Conservation (phyloP, 2,329 filamentous ascomycete genomes). For the Daldinia eschscholtzii region DNA sequence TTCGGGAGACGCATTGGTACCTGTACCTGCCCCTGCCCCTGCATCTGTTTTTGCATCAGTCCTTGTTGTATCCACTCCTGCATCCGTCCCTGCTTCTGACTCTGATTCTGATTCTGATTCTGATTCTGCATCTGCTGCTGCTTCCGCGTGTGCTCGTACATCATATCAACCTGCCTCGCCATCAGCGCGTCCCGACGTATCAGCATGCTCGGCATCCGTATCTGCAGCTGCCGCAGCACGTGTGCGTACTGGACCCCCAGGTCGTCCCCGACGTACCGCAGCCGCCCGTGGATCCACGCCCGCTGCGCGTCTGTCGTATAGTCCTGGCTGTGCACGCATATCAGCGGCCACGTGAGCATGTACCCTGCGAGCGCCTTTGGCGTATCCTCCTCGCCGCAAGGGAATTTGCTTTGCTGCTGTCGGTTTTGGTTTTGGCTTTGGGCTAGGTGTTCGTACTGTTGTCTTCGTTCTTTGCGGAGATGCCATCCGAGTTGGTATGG, state of each 20-base stretch:
- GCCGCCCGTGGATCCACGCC: slow-evolving; percentile 66
- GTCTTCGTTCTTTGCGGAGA: slow-evolving; percentile 50
- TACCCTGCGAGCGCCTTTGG: slow-evolving; percentile 69
- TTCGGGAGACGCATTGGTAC: too few relatives aligned
- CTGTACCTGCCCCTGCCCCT: neutral
- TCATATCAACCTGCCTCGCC: slow-evolving; percentile 43
- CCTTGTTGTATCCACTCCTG: neutral
- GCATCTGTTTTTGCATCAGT: too few relatives aligned
- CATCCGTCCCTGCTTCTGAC: neutral
- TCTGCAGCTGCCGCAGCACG: slow-evolving; percentile 67
- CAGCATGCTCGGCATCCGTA: slow-evolving; percentile 73
- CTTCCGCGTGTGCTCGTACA: neutral
- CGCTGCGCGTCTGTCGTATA: slow-evolving; percentile 71
- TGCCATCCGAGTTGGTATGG: slow-evolving; percentile 73
- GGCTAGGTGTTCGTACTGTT: too few relatives aligned
- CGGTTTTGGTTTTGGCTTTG: too few relatives aligned
- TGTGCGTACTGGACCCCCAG: slow-evolving; percentile 71
- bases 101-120: too few relatives aligned
- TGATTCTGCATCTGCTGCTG: neutral
- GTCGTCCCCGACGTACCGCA: slow-evolving; percentile 66
- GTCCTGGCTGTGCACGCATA: slow-evolving; percentile 67
- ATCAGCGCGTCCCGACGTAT: slow-evolving; percentile 67
- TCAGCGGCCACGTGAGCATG: slow-evolving; percentile 71
- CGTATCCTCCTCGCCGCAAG: slow-evolving; percentile 63
- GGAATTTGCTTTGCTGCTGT: slow-evolving; percentile 59